A percentile compares a stretch with the other conserved stretches of the same genome.
These are phyloP conservation scores for Exophiala alcalophila DNA, from an alignment of 2,329 filamentous ascomycete species.

Conservation along the genomic window DNA sequence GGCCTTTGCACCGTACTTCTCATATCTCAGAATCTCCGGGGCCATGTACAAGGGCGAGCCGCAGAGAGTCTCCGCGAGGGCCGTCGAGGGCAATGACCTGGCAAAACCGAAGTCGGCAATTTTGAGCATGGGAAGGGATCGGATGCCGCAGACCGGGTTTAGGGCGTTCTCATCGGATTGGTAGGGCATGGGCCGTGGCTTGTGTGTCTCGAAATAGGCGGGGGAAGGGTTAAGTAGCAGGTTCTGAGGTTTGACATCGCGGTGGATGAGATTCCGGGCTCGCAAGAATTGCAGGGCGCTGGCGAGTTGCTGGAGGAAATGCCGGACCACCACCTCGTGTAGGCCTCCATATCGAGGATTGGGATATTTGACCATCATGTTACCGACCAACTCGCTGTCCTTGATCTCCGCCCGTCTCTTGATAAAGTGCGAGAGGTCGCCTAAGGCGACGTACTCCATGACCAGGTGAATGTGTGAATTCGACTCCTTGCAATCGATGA, in stretches of 20 bases:
- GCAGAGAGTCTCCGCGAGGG: constrained; percentile 91
- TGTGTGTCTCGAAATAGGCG: constrained; percentile 63
- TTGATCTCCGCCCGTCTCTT: constrained; percentile 82
- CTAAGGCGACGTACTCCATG: constrained; percentile 97
- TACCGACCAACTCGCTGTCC: constrained; percentile 75
- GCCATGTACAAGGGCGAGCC: constrained; percentile 98
- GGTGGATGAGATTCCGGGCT: constrained; percentile 82
- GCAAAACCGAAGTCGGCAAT: constrained; percentile 99
- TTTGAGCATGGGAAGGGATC: constrained; percentile 91
- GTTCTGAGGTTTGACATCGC: constrained; percentile 97
- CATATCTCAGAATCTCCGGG: constrained; percentile 92
- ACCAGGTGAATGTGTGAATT: constrained; percentile 87
- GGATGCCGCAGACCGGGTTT: constrained; percentile 74
- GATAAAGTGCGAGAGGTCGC: constrained; percentile 92
- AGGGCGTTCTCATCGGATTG: constrained; percentile 78
- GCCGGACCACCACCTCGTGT: constrained; percentile 91
- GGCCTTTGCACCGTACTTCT: constrained; percentile 95
- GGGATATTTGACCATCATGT: constrained; percentile 92
- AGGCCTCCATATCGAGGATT: constrained; percentile 79
- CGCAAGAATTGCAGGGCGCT: constrained; percentile 89
- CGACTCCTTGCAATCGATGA: constrained; percentile 91
- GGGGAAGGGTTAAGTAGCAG: constrained; percentile 81
- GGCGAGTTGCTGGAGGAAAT: constrained; percentile 91
- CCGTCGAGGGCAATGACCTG: constrained; percentile 82
- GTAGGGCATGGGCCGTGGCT: constrained; percentile 64